A percentile compares a stretch with the other conserved stretches of the same genome.
Evolutionary conservation across 2,329 filamentous ascomycete genomes (phyloP).

Genomic region (Coniochaeta sp.): DNA sequence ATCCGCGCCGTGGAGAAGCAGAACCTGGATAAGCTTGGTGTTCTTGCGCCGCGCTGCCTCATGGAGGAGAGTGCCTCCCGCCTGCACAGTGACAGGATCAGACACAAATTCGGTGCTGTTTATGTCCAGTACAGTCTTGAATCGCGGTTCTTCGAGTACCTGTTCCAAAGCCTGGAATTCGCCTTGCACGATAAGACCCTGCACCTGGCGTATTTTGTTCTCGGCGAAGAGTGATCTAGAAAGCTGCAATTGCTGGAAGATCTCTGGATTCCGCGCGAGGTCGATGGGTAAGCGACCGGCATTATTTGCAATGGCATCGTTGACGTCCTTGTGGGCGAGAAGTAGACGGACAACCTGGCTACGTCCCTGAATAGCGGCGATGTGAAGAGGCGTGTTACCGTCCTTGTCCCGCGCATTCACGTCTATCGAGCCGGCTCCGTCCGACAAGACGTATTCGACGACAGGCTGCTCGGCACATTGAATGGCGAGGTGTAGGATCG

Average conservation of each 20-base stretch:
- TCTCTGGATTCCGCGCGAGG: slow-evolving; percentile 83
- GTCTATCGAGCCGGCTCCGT: slow-evolving; percentile 61
- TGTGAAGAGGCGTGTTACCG: slow-evolving; percentile 86
- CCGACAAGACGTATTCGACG: slow-evolving; percentile 87
- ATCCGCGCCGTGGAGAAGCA: slow-evolving; percentile 90
- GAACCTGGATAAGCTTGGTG: slow-evolving; percentile 76
- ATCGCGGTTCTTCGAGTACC: slow-evolving; percentile 73
- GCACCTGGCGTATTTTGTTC: slow-evolving; percentile 74
- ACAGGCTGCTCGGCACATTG: slow-evolving; percentile 92
- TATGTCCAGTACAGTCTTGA: slow-evolving; percentile 83
- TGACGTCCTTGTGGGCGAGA: slow-evolving; percentile 74
- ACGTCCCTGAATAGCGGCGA: slow-evolving; percentile 78
- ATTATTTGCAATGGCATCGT: slow-evolving; percentile 80
- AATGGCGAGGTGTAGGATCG: slow-evolving; percentile 85
- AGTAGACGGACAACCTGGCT: slow-evolving; percentile 74
- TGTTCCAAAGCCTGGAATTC: slow-evolving; percentile 74
- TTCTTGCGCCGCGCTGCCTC: slow-evolving; percentile 88
- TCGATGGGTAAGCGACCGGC: slow-evolving; percentile 82
- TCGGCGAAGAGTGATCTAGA: slow-evolving; percentile 86
- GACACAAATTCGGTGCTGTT: slow-evolving; percentile 86
- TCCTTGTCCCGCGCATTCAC: slow-evolving; percentile 88
- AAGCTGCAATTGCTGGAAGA: slow-evolving; percentile 91
- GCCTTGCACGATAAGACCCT: slow-evolving; percentile 62
- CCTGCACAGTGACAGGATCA: slow-evolving; percentile 67
- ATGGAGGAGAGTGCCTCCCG: slow-evolving; percentile 87